phyloP scores from a whole-genome alignment of 345 rosid genomes.

The Cardamine occulta region DNA sequence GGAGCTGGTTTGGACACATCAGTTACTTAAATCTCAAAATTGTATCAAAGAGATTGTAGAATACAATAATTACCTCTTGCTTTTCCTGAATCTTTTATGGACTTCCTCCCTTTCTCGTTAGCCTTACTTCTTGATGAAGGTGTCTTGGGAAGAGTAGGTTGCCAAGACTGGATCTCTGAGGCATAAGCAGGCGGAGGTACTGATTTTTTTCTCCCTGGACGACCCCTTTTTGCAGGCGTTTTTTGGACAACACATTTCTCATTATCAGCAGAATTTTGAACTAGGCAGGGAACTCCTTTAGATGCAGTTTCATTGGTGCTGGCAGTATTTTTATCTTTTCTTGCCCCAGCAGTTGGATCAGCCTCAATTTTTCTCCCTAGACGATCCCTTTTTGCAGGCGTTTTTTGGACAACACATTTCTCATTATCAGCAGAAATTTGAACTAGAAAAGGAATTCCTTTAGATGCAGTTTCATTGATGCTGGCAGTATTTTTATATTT shows the following conservation, averaged over 20 bases:
- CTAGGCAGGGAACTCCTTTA: slow-evolving; percentile 32
- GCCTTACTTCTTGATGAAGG: slow-evolving; percentile 42
- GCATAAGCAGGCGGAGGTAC: slow-evolving; percentile 28
- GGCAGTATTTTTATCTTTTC: slow-evolving; percentile 26
- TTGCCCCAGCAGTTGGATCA: slow-evolving; percentile 38
- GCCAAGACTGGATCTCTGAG: slow-evolving; percentile 41
- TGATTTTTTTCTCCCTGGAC: slow-evolving; percentile 32
- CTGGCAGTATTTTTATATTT: slow-evolving; percentile 28
- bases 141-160: slow-evolving; percentile 33
- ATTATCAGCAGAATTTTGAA: slow-evolving; percentile 34
- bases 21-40: slow-evolving; percentile 33
- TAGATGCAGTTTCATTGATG: slow-evolving; percentile 32
- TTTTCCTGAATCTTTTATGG: slow-evolving; percentile 37
- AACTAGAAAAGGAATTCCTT: slow-evolving; percentile 33
- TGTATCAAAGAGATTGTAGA: slow-evolving; percentile 27
- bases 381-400: slow-evolving; percentile 44
- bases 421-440: slow-evolving; percentile 35
- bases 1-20: slow-evolving; percentile 30
- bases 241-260: slow-evolving; percentile 40
- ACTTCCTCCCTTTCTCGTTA: slow-evolving; percentile 40
- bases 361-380: slow-evolving; percentile 36
- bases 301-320: slow-evolving; percentile 33
- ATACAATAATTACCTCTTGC: slow-evolving; percentile 50
- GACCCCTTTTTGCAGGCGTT: slow-evolving; percentile 44
- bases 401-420: slow-evolving; percentile 39